These are phyloP conservation scores for Alternaria angustiovoidea DNA, from an alignment of 2,329 filamentous ascomycete genomes.

Conservation along the genomic window DNA sequence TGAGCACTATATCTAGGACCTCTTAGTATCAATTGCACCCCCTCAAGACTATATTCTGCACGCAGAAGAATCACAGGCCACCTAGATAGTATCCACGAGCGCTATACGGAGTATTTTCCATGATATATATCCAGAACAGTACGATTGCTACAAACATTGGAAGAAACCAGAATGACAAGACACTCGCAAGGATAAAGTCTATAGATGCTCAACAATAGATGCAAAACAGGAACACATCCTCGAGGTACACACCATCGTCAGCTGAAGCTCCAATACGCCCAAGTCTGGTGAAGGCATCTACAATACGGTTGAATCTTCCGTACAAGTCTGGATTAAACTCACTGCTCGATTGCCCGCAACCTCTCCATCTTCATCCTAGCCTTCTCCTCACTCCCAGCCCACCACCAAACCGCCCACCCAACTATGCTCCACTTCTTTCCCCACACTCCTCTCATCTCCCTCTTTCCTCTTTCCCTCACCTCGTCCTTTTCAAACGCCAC, in stretches of 20 bases:
- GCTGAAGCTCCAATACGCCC: no score
- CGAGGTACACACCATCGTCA: no score
- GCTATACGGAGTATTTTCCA: neutral
- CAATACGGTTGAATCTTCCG: neutral
- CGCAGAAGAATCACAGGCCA: neutral
- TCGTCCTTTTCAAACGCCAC: slow-evolving; percentile 18
- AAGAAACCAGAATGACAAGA: neutral
- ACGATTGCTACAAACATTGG: neutral
- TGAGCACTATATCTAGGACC: no score
- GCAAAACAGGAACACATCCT: no score
- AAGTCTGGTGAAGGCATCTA: no score
- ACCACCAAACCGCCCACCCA: slow-evolving; percentile 38
- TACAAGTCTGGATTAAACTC: neutral
- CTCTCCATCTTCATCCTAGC: slow-evolving; percentile 33
- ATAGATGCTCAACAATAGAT: no score
- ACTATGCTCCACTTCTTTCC: slow-evolving; percentile 18
- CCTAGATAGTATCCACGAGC: no score
- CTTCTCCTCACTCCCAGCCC: slow-evolving; percentile 36
- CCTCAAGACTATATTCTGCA: no score
- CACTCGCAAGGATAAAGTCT: no score
- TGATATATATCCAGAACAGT: neutral
- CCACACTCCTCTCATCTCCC: slow-evolving; percentile 19
- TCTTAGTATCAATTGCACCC: no score
- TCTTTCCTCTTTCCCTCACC: neutral
- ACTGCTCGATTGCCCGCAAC: slow-evolving; percentile 15